Base-by-base conservation (phyloP, 2,329 filamentous ascomycete species). In the Alternaria ventricosa region DNA sequence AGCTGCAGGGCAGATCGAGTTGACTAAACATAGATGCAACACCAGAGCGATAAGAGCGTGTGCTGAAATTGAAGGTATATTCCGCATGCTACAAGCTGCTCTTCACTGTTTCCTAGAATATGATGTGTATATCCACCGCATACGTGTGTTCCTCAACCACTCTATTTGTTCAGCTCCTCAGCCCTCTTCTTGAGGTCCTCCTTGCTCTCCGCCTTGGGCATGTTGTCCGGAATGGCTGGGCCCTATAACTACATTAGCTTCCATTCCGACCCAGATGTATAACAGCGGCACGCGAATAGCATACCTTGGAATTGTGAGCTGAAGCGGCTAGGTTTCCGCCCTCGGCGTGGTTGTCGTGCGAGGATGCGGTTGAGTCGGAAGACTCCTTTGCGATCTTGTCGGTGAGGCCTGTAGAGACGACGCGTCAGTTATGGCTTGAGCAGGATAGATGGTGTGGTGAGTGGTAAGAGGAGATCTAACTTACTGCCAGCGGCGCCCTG, bases 111-210 rank as follows among this genome's bases (percentile, higher is more conserved):
- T 27, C 25, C 25, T 27, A 27, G 25, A 27, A 27, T 27, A 27
- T 27, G 25, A 27, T 27, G 25, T 27, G 25, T 27, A 27, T 27
- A 27, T 27, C 25, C 7, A 36, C 33, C 33, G 6, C 33, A 36
- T 4, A n/a, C 3, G 13, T 0, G 8, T 41, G 8, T 18, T 41
- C 33, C 33, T 41, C 9, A 1, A 10, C 4, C n/a, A 41, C 9
- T 41, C 22, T 82, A 81, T 71, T 84, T 83, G 76, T 85, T 85
- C 69, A 85, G 63, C 77, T 85, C 83, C 66, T 82, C 82, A n/a
- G 81, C 78, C 66, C 83, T 77, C 78, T 82, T 83, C 81, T 81
- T 83, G 45, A 84, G 73, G 70, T 84, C 83, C 68, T 84, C 84
- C 74, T 84, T 85, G 72, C 78, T 82, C 53, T 77, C 82, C 6